These are phyloP conservation scores for Wickerhamomyces sp. DNA, from an alignment of 1,139 yeast species.

Conservation along the genomic window DNA sequence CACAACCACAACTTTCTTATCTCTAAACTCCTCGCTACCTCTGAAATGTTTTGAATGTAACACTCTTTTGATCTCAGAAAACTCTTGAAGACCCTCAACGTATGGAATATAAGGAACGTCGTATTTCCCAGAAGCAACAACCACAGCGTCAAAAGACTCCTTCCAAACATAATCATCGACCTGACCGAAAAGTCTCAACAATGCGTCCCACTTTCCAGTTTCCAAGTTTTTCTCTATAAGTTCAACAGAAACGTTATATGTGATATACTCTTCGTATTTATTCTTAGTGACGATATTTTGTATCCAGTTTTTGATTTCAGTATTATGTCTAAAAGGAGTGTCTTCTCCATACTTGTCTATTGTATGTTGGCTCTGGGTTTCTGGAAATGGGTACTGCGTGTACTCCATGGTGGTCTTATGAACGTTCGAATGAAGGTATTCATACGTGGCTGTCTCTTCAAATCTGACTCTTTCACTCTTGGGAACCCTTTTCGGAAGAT, in stretches of 20 bases:
- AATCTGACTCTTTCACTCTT: conserved; percentile 4
- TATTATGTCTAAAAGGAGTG: conserved; percentile 10
- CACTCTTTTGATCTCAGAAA: conserved; percentile 27
- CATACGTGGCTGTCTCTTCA: conserved; percentile 8
- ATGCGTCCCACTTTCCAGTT: conserved; percentile 3
- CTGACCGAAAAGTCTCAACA: conserved; percentile 1
- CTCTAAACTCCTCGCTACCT: conserved; percentile 25
- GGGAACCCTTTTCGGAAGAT: conserved; percentile 3
- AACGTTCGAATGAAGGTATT: conserved; percentile 8
- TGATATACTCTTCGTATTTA: neutral
- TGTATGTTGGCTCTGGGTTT: neutral
- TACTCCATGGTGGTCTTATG: conserved; percentile 6
- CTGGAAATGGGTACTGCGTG: conserved; percentile 5
- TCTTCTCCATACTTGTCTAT: conserved; percentile 4
- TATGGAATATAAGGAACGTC: conserved; percentile 42
- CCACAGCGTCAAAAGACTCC: conserved; percentile 36
- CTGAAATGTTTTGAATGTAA: conserved; percentile 37
- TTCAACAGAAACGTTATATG: conserved; percentile 2
- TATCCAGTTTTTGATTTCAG: conserved; percentile 7
- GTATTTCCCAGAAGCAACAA: conserved; percentile 45
- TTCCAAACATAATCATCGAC: conserved; percentile 2
- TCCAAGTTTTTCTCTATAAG: neutral
- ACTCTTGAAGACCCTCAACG: conserved; percentile 37
- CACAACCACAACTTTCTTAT: conserved; percentile 38
- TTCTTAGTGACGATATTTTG: conserved; percentile 20